A percentile compares a stretch with the other conserved stretches of the same genome.
Conservation (phyloP, 1,284 basidiomycete genomes). For the Spongispora temasekensis region DNA sequence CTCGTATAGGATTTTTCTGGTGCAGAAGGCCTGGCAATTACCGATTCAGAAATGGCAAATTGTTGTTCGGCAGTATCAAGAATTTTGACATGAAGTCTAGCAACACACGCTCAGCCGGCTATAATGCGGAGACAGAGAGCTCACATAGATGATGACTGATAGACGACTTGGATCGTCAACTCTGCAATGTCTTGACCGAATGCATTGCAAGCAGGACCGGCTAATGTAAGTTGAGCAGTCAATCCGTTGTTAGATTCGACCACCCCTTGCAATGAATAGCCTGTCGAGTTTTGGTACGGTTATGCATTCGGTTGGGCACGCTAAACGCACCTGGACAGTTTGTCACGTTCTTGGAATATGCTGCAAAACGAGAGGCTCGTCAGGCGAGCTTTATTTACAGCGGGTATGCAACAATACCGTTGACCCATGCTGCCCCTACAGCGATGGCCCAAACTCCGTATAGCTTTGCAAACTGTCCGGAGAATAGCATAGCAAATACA, state of each 20-base stretch:
- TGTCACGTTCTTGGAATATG: slow-evolving; percentile 24
- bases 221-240: slow-evolving; percentile 56
- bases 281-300: slow-evolving; percentile 27
- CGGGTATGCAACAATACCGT: slow-evolving; percentile 4
- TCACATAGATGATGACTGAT: slow-evolving; percentile 58
- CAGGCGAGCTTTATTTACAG: not conserved
- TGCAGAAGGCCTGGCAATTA: slow-evolving; percentile 49
- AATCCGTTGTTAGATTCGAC: slow-evolving; percentile 49
- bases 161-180: slow-evolving; percentile 64
- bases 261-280: slow-evolving; percentile 54
- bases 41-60: slow-evolving; percentile 64
- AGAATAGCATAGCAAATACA: no score
- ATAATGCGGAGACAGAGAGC: slow-evolving; percentile 19
- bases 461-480: no score
- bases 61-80: slow-evolving; percentile 64
- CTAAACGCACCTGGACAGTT: slow-evolving; percentile 22
- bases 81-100: slow-evolving; percentile 74
- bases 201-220: slow-evolving; percentile 65
- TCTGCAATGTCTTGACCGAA: slow-evolving; percentile 67
- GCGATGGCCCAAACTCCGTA: no score
- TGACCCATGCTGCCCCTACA: not conserved
- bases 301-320: not conserved
- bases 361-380: not conserved
- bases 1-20: slow-evolving; percentile 37
- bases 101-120: not conserved